Evolutionary conservation across 1,284 basidiomycete species (phyloP).

Genomic region (Moesziomyces sp.): DNA sequence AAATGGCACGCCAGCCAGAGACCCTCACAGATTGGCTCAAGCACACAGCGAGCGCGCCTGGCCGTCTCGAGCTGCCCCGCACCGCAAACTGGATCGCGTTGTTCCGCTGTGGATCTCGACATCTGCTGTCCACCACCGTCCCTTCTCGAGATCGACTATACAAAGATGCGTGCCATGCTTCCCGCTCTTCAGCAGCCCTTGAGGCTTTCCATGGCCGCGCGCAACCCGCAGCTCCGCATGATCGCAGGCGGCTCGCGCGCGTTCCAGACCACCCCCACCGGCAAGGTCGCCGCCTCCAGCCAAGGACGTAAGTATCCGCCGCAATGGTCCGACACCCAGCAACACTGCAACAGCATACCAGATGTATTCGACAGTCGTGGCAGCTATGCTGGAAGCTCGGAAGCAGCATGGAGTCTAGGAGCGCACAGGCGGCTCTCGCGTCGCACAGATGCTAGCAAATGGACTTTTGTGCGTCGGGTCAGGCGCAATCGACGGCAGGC

Average conservation of each 20-base stretch:
- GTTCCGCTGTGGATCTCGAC: constrained; percentile 1
- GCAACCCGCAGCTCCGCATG: constrained; percentile 54
- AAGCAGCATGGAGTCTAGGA: too few relatives aligned
- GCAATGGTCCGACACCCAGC: background rate
- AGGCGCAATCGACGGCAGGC: too few relatives aligned
- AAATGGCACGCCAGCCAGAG: constrained; percentile 6
- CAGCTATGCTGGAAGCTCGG: too few relatives aligned
- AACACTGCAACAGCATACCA: too few relatives aligned
- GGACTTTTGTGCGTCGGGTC: too few relatives aligned
- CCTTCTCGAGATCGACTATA: background rate
- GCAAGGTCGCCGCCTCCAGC: constrained; percentile 41
- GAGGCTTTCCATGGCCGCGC: constrained; percentile 48
- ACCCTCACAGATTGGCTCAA: constrained; percentile 6
- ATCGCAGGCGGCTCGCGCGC: constrained; percentile 54
- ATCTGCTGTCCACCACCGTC: background rate
- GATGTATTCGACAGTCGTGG: too few relatives aligned
- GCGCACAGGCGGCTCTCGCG: too few relatives aligned
- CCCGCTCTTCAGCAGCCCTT: constrained; percentile 49
- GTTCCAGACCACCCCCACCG: constrained; percentile 42
- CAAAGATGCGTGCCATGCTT: constrained; percentile 39
- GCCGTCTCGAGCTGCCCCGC: constrained; percentile 8
- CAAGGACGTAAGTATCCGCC: constrained; percentile 46
- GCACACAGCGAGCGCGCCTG: constrained; percentile 1
- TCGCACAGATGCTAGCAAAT: too few relatives aligned
- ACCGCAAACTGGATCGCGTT: background rate